Conservation (phyloP, 371 early-diverging fungal genomes). For the Mortierella sp. region DNA sequence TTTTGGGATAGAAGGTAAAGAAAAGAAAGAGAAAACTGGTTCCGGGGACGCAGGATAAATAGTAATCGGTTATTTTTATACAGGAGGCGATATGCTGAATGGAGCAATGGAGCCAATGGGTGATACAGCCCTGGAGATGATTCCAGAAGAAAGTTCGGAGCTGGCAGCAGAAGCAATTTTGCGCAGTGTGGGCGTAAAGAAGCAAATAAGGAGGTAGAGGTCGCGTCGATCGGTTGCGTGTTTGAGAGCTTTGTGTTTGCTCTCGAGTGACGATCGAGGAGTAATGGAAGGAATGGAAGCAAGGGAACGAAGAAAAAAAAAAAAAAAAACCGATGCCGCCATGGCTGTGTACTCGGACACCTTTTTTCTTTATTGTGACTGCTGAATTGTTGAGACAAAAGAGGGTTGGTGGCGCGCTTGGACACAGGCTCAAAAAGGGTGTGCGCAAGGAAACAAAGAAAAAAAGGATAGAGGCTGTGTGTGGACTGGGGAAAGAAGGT, state of each 20-base stretch:
- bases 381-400: background rate
- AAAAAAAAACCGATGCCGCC: no score
- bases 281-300: background rate
- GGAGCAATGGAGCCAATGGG: slow-evolving; percentile 3
- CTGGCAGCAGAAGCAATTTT: background rate
- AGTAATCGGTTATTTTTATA: background rate
- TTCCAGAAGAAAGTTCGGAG: background rate
- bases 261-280: no score
- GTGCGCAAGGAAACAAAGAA: background rate
- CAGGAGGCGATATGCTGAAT: background rate
- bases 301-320: no score
- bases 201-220: background rate
- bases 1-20: no score
- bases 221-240: no score
- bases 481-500: background rate
- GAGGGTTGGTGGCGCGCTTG: slow-evolving; percentile 7
- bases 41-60: background rate
- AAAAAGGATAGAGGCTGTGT: background rate
- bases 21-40: background rate
- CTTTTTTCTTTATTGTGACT: background rate
- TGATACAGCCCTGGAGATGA: background rate
- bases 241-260: no score
- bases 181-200: background rate
- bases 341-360: no score
- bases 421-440: background rate